A percentile compares a stretch with the other conserved stretches of the same genome.
Evolutionary conservation across 306 rosid species (phyloP).

Genomic region (Ziziphus jujuba): DNA sequence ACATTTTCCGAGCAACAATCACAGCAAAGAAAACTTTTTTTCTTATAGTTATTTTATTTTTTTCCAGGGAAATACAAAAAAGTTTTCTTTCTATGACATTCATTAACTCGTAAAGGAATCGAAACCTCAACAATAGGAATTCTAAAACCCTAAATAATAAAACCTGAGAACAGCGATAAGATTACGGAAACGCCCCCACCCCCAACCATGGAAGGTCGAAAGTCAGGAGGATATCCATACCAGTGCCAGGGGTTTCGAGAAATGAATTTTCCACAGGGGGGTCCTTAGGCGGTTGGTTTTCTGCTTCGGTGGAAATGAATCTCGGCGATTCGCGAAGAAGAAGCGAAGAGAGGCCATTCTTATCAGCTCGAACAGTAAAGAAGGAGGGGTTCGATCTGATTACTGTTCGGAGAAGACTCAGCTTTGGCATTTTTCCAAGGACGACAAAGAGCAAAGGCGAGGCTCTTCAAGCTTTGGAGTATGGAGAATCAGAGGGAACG

Average conservation of each 20-base stretch:
- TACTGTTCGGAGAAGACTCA: conserved; percentile 49
- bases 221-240: conserved; percentile 24
- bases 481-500: too few species aligned
- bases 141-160: not conserved
- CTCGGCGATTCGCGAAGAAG: conserved; percentile 29
- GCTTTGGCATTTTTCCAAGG: conserved; percentile 36
- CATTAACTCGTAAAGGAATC: not conserved
- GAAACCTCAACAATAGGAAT: not conserved
- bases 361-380: conserved; percentile 9
- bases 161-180: not conserved
- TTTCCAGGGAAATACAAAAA: not conserved
- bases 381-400: conserved; percentile 39
- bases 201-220: not conserved
- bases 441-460: not conserved
- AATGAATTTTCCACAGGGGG: conserved; percentile 33
- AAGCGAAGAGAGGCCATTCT: conserved; percentile 26
- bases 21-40: too few species aligned
- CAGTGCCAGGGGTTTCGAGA: conserved; percentile 27
- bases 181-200: not conserved
- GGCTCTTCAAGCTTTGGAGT: too few species aligned
- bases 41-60: too few species aligned
- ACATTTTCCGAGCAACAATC: conserved; percentile 1
- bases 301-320: conserved; percentile 58
- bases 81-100: not conserved
- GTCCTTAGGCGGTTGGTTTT: conserved; percentile 38